Conservation (phyloP, 164 flowering plant genomes). For the Tetracentron sinense region DNA sequence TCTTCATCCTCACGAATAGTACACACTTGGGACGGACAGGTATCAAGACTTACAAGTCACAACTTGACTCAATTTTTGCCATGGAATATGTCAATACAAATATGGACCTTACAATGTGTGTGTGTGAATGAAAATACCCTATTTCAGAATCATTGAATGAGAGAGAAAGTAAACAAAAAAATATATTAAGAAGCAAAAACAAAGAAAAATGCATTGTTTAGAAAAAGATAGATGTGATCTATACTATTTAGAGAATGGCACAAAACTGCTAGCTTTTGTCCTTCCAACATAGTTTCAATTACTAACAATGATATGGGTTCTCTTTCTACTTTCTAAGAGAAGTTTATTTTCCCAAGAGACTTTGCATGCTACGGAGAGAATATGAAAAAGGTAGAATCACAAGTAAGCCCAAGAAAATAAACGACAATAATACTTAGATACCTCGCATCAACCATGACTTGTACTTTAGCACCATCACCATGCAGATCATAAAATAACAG, state of each 20-base stretch:
- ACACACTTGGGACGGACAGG: too few relatives aligned
- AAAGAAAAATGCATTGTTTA: neutral
- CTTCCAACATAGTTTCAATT: neutral
- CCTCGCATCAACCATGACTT: slow-evolving; percentile 95
- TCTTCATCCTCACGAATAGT: too few relatives aligned
- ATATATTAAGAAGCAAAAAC: neutral
- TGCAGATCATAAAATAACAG: slow-evolving; percentile 86
- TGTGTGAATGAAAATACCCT: too few relatives aligned
- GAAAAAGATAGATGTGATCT: too few relatives aligned
- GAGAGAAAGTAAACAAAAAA: too few relatives aligned
- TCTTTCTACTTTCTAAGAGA: neutral
- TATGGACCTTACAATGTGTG: too few relatives aligned
- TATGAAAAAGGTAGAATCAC: neutral
- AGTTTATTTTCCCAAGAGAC: neutral
- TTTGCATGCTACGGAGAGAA: neutral
- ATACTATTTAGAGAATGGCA: neutral
- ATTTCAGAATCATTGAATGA: too few relatives aligned
- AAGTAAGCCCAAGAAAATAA: neutral
- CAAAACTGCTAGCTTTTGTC: neutral
- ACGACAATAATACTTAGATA: slow-evolving; percentile 9
- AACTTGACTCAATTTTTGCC: too few relatives aligned
- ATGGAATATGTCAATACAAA: too few relatives aligned
- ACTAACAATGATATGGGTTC: neutral
- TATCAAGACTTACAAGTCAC: too few relatives aligned
- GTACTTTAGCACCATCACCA: slow-evolving; percentile 71